Evolutionary conservation across 2,329 filamentous ascomycete species (phyloP), one percentile per base, ranked within the genome.

Genomic region (Cladobotryum protrusum): DNA sequence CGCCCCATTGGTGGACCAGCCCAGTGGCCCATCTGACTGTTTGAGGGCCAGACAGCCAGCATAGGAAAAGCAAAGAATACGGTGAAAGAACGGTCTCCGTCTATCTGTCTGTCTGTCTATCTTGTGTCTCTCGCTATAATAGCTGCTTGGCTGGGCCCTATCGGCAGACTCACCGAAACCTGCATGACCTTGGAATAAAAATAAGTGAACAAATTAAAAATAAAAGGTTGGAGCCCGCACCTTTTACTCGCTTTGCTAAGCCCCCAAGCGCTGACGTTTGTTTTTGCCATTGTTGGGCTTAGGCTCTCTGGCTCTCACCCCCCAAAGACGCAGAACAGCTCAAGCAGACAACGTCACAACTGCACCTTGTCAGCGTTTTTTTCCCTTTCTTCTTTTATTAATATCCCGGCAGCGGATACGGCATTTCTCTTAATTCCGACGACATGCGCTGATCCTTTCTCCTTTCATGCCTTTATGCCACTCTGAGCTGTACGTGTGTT

Each of bases 221-320:
- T 29, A 29, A 29, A 29, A 29, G 24, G 6, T 29, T 29, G 24
- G 24, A 48, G 47, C 35, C 49, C 34, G 41, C 29, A 20, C 40
- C 32, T 29, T 43, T 44, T 33, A 39, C 50, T 45, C 50, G 11
- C 24, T 29, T 29, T 29, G 24, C 24, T 29, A 29, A 52, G 50
- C 50, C 50, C 50, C 46, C 40, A 29, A 15, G 37, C 46, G 50
- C 46, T 52, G 50, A 52, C 50, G 50, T 52, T 52, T 29, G 15
- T 42, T 42, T 42, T 42, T 42, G 39, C 39, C 39, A 19, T 42
- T 42, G 39, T 42, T 20, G n/a, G 39, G 39, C 18, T 42, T 19
- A 42, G 39, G 39, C 39, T 18, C 24, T 8, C 11, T 29, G 24
- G 6, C 24, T 29, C 24, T 29, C 24, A 29, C 24, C 24, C n/a